Conservation (phyloP, 2,329 filamentous ascomycete genomes). For the Trichoderma afroharzianum region DNA sequence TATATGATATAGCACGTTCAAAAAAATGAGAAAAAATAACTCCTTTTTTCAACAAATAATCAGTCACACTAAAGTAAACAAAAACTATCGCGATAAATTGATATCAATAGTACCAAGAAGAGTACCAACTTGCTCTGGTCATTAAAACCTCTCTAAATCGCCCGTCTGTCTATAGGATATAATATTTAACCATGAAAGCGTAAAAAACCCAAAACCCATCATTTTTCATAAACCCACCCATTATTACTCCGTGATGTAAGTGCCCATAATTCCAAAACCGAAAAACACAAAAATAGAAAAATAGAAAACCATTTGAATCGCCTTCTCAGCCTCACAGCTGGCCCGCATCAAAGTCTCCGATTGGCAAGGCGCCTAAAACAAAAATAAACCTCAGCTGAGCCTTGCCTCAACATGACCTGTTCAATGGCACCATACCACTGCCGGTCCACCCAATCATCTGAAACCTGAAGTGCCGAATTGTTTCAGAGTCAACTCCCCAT, state of each 20-base stretch:
- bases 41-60: background rate
- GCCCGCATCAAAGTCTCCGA: background rate
- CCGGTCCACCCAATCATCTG: background rate
- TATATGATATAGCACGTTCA: background rate
- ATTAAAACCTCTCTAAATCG: background rate
- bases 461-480: conserved; percentile 9
- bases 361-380: background rate
- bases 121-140: background rate
- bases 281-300: background rate
- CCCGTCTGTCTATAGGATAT: background rate
- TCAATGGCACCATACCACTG: conserved; percentile 1
- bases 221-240: background rate
- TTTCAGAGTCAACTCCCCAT: conserved; percentile 8
- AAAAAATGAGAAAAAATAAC: background rate
- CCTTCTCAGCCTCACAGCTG: background rate
- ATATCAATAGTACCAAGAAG: background rate
- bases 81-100: background rate
- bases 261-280: background rate
- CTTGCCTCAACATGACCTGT: background rate
- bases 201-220: background rate
- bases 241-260: background rate
- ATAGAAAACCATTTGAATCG: background rate
- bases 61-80: background rate
- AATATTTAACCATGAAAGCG: conserved; percentile 10
- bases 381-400: conserved; percentile 7